Evolutionary conservation across 257 asterid species (phyloP), one percentile per base, ranked within the genome.

Genomic region (Rauvolfia tetraphylla): DNA sequence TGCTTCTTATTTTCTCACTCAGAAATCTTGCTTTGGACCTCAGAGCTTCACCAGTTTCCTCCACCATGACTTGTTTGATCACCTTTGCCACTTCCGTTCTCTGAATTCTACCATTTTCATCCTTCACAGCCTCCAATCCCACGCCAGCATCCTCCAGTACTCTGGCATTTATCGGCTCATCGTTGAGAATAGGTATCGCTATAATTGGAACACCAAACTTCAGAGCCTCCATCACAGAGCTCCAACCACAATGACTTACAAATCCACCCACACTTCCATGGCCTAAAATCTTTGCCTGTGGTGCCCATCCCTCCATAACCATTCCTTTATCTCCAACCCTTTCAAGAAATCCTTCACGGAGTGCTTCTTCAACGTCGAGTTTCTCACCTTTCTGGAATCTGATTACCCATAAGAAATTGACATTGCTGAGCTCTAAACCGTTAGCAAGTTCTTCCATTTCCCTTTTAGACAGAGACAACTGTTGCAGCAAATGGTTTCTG

Each of bases 131-230:
- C 77, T 84, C 89, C 20, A 61, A 17, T 2, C 89, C 88, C 0
- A 80, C 81, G 0, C 86, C 84, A 10, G 82, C 42, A 0, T 72
- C 75, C 44, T 44, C 81, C 41, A 81, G 70, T 2, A 84, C 49
- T 76, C 84, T 82, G 3, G 90, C 87, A 62, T 86, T 86, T 15
- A 84, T 75, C 0, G 87, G 90, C 62, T 84, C 87, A 39, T 86
- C 88, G 23, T 81, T 78, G 48, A 83, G 83, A 84, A 85, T 78
- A 14, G 91, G 91, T 83, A 85, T 80, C 71, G 89, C 89, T 29
- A 87, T 80, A 1, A 87, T 85, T 1, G 91, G 91, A 2, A 85
- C 88, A 1, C 88, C 91, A 69, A 78, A 80, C n/a, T 41, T 41
- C 76, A n/a, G n/a, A n/a, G n/a, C 87, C 91, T 83, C 83, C 83